Conservation (phyloP, 768 basidiomycete species). For the Asterophora parasitica region DNA sequence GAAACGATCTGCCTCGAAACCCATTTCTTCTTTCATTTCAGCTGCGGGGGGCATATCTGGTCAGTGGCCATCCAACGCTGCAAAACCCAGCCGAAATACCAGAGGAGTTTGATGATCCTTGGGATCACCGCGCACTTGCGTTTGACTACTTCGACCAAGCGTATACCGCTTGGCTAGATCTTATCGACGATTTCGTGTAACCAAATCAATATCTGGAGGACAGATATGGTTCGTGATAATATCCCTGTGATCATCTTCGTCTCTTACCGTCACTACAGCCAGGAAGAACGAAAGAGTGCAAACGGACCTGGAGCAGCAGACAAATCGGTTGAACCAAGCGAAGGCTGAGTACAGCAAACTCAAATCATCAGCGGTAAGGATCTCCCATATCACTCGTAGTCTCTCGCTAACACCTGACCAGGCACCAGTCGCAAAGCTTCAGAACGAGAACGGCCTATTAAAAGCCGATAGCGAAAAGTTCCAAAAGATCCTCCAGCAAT, state of each 20-base stretch:
- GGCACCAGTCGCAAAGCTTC: slow-evolving; percentile 62
- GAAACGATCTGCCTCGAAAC: slow-evolving; percentile 20
- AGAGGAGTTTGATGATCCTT: slow-evolving; percentile 70
- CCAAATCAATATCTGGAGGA: slow-evolving; percentile 68
- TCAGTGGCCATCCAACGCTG: slow-evolving; percentile 62
- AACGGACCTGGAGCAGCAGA: slow-evolving; percentile 56
- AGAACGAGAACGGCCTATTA: slow-evolving; percentile 58
- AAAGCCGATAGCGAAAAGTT: slow-evolving; percentile 76
- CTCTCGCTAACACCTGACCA: slow-evolving; percentile 19
- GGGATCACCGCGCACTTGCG: slow-evolving; percentile 74
- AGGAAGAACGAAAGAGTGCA: slow-evolving; percentile 69
- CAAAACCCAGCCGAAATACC: slow-evolving; percentile 58
- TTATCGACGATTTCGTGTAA: slow-evolving; percentile 63
- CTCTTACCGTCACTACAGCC: slow-evolving; percentile 32
- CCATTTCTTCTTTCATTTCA: slow-evolving; percentile 15
- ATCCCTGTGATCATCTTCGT: neutral
- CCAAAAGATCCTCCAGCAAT: slow-evolving; percentile 66
- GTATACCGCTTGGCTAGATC: slow-evolving; percentile 64
- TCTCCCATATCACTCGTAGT: neutral
- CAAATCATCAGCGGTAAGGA: slow-evolving; percentile 53
- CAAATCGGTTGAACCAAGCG: slow-evolving; percentile 38
- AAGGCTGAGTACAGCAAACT: slow-evolving; percentile 54
- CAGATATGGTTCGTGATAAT: slow-evolving; percentile 58
- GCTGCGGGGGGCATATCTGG: slow-evolving; percentile 44
- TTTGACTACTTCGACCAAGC: slow-evolving; percentile 68